phyloP scores from a whole-genome alignment of 352 stramenopile species.

The Phytophthora constricta region DNA sequence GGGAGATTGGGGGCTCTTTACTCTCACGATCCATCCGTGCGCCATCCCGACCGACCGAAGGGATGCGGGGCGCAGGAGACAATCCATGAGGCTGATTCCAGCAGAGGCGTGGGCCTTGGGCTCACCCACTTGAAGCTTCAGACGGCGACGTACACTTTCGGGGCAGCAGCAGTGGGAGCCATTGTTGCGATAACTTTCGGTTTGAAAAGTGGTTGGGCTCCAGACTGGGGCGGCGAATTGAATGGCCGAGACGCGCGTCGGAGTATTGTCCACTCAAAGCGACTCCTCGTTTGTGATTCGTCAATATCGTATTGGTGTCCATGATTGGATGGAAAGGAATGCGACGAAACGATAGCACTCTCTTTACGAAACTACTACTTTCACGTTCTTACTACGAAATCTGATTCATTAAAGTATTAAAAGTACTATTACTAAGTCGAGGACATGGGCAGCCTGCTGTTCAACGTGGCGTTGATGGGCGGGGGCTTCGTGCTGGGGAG shows the following conservation, averaged over 20 bases:
- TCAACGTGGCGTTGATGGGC: constrained; percentile 67
- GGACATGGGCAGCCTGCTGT: constrained; percentile 61
- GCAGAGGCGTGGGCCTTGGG: neutral
- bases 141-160: constrained; percentile 80
- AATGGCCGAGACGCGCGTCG: constrained; percentile 46
- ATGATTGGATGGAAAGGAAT: too few relatives aligned
- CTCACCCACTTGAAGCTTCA: constrained; percentile 9
- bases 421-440: too few relatives aligned
- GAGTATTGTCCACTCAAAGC: too few relatives aligned
- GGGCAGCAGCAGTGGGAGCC: constrained; percentile 68
- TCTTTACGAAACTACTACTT: too few relatives aligned
- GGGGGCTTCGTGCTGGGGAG: constrained; percentile 69
- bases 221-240: constrained; percentile 30
- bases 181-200: constrained; percentile 86
- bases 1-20: constrained; percentile 62
- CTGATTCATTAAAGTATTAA: too few relatives aligned
- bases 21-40: constrained; percentile 86
- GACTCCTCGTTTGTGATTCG: too few relatives aligned
- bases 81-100: constrained; percentile 46
- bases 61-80: constrained; percentile 47
- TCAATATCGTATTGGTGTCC: too few relatives aligned
- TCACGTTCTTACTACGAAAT: too few relatives aligned
- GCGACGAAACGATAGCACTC: too few relatives aligned
- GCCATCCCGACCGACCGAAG: constrained; percentile 5
- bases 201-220: constrained; percentile 89